These are phyloP conservation scores for Cinnamomum chago DNA, from an alignment of 164 flowering plant species.

Conservation along the genomic window DNA sequence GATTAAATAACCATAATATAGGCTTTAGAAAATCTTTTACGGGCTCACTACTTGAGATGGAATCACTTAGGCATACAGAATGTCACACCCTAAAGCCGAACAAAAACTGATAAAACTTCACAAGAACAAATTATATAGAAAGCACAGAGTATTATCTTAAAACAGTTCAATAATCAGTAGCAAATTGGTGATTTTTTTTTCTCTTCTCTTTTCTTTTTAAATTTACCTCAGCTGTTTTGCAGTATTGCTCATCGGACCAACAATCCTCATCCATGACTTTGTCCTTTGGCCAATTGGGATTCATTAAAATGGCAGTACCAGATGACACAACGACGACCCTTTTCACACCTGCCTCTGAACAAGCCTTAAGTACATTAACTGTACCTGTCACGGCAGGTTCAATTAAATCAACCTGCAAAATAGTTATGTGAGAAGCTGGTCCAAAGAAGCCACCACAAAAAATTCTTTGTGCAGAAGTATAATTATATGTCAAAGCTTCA, in stretches of 20 bases:
- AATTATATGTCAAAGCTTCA: too few relatives aligned
- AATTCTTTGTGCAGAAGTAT: too few relatives aligned
- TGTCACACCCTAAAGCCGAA: neutral
- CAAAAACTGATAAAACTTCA: too few relatives aligned
- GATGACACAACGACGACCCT: constrained; percentile 43
- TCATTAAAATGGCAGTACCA: neutral
- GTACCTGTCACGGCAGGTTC: constrained; percentile 56
- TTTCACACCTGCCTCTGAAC: constrained; percentile 37
- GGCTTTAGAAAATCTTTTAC: neutral
- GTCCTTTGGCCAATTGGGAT: constrained; percentile 9
- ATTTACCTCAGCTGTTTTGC: neutral
- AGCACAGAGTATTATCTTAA: too few relatives aligned
- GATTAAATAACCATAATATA: too few relatives aligned
- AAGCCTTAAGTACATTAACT: constrained; percentile 54
- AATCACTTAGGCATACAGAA: neutral
- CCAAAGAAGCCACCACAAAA: too few relatives aligned
- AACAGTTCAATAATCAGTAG: neutral
- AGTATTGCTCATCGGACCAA: constrained; percentile 9
- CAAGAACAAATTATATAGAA: too few relatives aligned
- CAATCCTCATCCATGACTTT: constrained; percentile 6
- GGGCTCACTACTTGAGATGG: neutral
- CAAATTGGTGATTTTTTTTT: neutral
- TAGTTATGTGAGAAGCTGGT: neutral
- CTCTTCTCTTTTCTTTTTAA: too few relatives aligned
- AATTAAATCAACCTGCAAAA: constrained; percentile 42